Conservation (phyloP, 2,329 filamentous ascomycete species). For the Colletotrichum magnum region DNA sequence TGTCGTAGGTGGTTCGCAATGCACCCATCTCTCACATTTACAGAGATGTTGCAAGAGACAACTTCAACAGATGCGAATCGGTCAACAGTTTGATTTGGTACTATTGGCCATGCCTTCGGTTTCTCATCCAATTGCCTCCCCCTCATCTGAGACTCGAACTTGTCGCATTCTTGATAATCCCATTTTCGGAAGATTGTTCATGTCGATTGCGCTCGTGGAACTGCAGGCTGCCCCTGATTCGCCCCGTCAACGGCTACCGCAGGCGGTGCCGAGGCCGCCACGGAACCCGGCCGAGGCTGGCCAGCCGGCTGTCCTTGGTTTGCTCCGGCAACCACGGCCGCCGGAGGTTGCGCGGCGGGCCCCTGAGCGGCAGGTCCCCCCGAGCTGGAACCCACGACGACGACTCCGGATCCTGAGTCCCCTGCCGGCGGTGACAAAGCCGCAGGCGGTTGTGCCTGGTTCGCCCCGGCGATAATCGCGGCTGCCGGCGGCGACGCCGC, state of each 20-base stretch:
- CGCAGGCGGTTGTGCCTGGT: constrained; percentile 9
- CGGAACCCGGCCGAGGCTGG: background rate
- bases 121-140: too few relatives aligned
- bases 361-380: constrained; percentile 12
- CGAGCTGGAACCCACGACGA: constrained; percentile 25
- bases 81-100: too few relatives aligned
- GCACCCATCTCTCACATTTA: too few relatives aligned
- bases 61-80: too few relatives aligned
- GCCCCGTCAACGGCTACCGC: constrained; percentile 6
- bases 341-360: constrained; percentile 9
- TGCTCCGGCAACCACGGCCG: constrained; percentile 12
- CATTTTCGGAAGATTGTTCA: background rate
- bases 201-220: background rate
- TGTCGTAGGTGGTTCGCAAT: too few relatives aligned
- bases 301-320: constrained; percentile 11
- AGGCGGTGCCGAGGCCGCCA: constrained; percentile 2
- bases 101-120: too few relatives aligned
- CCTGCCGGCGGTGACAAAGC: constrained; percentile 5
- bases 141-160: too few relatives aligned
- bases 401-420: constrained; percentile 17
- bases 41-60: too few relatives aligned
- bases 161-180: too few relatives aligned
- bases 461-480: constrained; percentile 11
- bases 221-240: constrained; percentile 17
- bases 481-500: constrained; percentile 13